Conservation (phyloP, 2,329 filamentous ascomycete species). For the Teratosphaeria zuluensis region DNA sequence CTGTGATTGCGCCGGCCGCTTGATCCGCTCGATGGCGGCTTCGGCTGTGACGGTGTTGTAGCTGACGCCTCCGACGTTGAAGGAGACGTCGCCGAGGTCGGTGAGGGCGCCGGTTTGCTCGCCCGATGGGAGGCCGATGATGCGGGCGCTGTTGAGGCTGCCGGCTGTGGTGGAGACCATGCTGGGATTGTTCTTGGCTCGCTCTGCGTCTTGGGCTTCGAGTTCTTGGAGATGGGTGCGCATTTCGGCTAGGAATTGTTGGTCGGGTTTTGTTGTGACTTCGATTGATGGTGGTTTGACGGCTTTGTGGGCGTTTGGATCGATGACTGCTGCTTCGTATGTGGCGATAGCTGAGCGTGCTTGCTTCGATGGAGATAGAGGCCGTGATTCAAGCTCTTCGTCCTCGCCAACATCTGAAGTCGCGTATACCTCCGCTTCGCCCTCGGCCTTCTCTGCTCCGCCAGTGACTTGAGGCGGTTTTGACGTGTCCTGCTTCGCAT, state of each 20-base stretch:
- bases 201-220: conserved; percentile 54
- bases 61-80: conserved; percentile 97
- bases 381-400: conserved; percentile 38
- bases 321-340: conserved; percentile 22
- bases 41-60: conserved; percentile 25
- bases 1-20: conserved; percentile 9
- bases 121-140: conserved; percentile 24
- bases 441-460: conserved; percentile 11
- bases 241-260: conserved; percentile 27
- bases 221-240: conserved; percentile 59
- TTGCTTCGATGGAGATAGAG: conserved; percentile 13
- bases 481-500: conserved; percentile 19
- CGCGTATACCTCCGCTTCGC: conserved; percentile 19
- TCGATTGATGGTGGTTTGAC: conserved; percentile 22
- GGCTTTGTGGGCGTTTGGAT: conserved; percentile 22
- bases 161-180: conserved; percentile 2
- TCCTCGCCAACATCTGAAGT: conserved; percentile 17
- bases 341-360: conserved; percentile 17
- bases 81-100: conserved; percentile 34
- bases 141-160: conserved; percentile 3
- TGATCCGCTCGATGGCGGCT: conserved; percentile 25
- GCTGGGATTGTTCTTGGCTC: conserved; percentile 25
- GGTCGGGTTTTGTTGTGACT: conserved; percentile 24
- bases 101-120: conserved; percentile 25
- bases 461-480: conserved; percentile 11